Percentiles rank a stretch among this genome's conserved stretches.
phyloP scores from a whole-genome alignment of 768 basidiomycete species.

The Agaricus sinodeliciosus region DNA sequence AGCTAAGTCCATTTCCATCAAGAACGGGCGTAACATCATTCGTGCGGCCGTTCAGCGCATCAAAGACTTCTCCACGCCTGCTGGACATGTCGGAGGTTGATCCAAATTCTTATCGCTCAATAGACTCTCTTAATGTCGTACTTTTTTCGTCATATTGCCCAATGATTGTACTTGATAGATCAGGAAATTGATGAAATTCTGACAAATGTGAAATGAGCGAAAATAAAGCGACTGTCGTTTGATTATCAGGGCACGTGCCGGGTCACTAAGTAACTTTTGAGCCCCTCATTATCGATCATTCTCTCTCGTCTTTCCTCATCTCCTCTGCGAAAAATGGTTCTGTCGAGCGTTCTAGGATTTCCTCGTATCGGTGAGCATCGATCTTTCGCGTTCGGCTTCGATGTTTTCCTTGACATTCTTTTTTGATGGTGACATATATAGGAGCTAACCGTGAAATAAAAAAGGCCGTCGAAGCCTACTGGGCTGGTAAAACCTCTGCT shows the following conservation, averaged over 20 bases:
- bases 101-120: conserved; percentile 6
- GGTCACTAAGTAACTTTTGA: no score
- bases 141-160: background rate
- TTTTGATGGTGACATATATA: conserved; percentile 20
- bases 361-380: conserved; percentile 72
- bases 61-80: conserved; percentile 25
- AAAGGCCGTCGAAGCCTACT: conserved; percentile 98
- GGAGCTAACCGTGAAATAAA: conserved; percentile 94
- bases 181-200: no score
- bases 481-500: conserved; percentile 86
- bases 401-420: conserved; percentile 2
- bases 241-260: conserved; percentile 31
- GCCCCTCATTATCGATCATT: conserved; percentile 1
- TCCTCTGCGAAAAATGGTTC: conserved; percentile 49
- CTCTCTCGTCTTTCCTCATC: conserved; percentile 21
- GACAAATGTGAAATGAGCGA: no score
- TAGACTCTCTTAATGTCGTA: background rate
- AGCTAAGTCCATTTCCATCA: conserved; percentile 13
- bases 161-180: background rate
- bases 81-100: background rate
- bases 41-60: conserved; percentile 32
- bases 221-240: no score
- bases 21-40: conserved; percentile 25
- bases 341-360: conserved; percentile 85
- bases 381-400: background rate